Evolutionary conservation across 2,329 filamentous ascomycete genomes (phyloP), one percentile per base, ranked within the genome.

Genomic region (Corinectria fuckeliana): DNA sequence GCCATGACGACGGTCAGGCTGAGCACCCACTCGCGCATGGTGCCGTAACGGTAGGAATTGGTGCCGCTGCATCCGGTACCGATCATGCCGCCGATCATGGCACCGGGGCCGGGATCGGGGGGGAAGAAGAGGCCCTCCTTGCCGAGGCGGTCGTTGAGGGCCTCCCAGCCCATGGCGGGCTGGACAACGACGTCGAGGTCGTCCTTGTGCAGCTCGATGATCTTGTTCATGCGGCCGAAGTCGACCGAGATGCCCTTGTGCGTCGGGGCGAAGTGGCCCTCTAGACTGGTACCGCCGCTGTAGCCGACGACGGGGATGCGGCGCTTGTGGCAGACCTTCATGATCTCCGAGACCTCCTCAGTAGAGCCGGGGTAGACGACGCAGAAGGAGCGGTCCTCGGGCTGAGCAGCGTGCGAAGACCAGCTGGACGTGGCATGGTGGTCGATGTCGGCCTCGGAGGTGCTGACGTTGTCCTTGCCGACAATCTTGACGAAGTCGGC

Each of bases 1-100:
- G 93, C 93, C 69, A 97, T 83, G 10, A 97, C 93, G 4, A 96
- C 91, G 0, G 93, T 97, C 66, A 97, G 78, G 53, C 86, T 90
- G 20, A 96, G 79, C 11, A 97, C 93, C 93, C 93, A 97, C 73
- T 97, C 93, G 63, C 91, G 88, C 92, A 97, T 97, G 2, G 93
- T 97, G 62, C 93, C 93, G 75, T 96, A 97, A 58, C 93, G 85
- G 79, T 96, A 96, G 14, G 93, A 89, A 74, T 97, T 97, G 13
- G 93, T 97, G 59, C 93, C 93, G 71, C 82, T 86, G 78, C 83
- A 86, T 32, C 85, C 85, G 3, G 90, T 93, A 20, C 89, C 90
- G 30, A 93, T 86, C 90, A 93, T 93, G 55, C 93, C 93, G 57
- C 93, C 93, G 69, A 97, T 97, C 88, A 92, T 92, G 61, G 93